A percentile compares a stretch with the other conserved stretches of the same genome.
These are phyloP conservation scores for Amanita jacksonii DNA, from an alignment of 768 basidiomycete genomes.

Conservation along the genomic window DNA sequence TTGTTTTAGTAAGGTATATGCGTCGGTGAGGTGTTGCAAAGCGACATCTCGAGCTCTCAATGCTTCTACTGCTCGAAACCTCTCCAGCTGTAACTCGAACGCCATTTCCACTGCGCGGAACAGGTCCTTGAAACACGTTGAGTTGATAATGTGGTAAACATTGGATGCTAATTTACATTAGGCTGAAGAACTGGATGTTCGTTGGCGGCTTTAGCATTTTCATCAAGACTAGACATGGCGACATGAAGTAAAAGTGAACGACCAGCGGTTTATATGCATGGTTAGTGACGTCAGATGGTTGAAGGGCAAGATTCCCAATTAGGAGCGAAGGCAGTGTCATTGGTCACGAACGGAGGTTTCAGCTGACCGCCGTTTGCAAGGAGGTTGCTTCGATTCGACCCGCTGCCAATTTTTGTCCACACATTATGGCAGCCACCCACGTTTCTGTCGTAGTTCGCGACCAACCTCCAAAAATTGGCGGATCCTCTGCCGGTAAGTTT, in stretches of 20 bases:
- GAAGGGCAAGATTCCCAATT: background rate
- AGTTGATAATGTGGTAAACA: background rate
- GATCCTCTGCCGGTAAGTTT: conserved; percentile 5
- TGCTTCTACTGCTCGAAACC: conserved; percentile 44
- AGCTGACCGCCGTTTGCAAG: no score
- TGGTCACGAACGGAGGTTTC: no score
- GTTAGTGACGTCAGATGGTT: conserved; percentile 2
- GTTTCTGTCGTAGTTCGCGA: background rate
- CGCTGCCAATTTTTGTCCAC: no score
- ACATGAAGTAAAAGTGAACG: background rate
- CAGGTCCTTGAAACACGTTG: conserved; percentile 27
- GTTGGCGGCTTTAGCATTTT: background rate
- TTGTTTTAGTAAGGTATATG: conserved; percentile 50
- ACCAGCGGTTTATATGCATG: background rate
- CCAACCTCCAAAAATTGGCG: conserved; percentile 4
- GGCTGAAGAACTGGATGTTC: background rate
- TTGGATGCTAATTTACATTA: conserved; percentile 1
- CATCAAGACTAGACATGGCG: background rate
- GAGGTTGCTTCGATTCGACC: no score
- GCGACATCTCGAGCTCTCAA: conserved; percentile 54
- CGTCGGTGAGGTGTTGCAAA: conserved; percentile 47
- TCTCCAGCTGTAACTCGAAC: conserved; percentile 45
- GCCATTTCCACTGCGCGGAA: conserved; percentile 42
- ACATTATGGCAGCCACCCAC: background rate
- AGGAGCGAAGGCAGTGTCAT: no score